Percentiles rank a stretch among this genome's conserved stretches.
These are phyloP conservation scores for Barnettozyma californica DNA, from an alignment of 805 yeast species.

Conservation along the genomic window DNA sequence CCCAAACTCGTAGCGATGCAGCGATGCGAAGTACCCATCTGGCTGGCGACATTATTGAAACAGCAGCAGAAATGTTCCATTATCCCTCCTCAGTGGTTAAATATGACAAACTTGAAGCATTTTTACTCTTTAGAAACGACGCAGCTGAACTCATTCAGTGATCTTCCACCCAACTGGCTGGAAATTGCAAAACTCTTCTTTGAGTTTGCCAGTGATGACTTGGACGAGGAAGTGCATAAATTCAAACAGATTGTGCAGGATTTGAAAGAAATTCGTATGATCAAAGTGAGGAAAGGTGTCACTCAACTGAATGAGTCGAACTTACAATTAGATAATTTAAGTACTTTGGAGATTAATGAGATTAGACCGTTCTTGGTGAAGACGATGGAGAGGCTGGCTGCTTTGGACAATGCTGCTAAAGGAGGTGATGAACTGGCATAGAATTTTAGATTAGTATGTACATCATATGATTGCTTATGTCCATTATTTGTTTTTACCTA, in stretches of 20 bases:
- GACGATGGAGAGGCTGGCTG: conserved; percentile 74
- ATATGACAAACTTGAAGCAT: conserved; percentile 44
- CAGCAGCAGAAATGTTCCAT: conserved; percentile 83
- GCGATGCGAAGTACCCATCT: conserved; percentile 67
- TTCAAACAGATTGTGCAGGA: conserved; percentile 73
- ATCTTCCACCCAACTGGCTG: conserved; percentile 85
- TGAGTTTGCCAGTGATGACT: conserved; percentile 68
- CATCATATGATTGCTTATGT: background rate
- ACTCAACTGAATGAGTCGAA: conserved; percentile 74
- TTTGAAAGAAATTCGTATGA: conserved; percentile 72
- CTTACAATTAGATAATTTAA: conserved; percentile 75
- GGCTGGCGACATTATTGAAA: conserved; percentile 82
- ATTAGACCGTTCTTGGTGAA: conserved; percentile 74
- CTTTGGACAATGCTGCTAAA: conserved; percentile 37
- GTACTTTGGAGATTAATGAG: conserved; percentile 83
- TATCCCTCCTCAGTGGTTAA: conserved; percentile 83
- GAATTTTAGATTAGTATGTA: conserved; percentile 1
- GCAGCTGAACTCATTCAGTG: conserved; percentile 53
- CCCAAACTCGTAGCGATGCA: conserved; percentile 65
- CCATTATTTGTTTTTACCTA: background rate
- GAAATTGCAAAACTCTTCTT: conserved; percentile 71
- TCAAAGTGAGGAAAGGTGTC: conserved; percentile 79
- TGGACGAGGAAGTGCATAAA: conserved; percentile 65
- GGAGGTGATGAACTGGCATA: conserved; percentile 11
- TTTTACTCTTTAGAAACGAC: conserved; percentile 63